Evolutionary conservation across 2,329 filamentous ascomycete species (phyloP), one percentile per base, ranked within the genome.

Genomic region (Sarocladiaceae sp.): DNA sequence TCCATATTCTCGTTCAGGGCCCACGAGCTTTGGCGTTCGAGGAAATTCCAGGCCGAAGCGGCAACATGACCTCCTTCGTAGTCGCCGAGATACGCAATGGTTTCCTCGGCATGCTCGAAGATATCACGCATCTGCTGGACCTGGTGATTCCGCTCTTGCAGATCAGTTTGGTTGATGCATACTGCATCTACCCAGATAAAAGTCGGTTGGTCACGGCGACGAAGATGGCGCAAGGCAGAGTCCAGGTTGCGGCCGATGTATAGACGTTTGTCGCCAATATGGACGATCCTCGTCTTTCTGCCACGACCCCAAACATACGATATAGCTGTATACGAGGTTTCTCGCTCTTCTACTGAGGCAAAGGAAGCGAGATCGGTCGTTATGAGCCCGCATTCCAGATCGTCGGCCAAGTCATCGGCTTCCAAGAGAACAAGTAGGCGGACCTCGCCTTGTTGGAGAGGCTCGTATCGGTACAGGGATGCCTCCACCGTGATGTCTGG

Each of bases 81-180:
- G 21, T 44, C 43, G 7, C 43, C 43, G 12, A 44, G 20, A n/a
- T 44, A 35, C 10, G 33, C 43, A 12, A 44, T 29, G 6, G 33
- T 37, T 32, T 44, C 43, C 18, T 35, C 18, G 10, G 43, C 43
- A 21, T 15, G 20, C 19, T 34, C 20, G 32, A 26, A 44, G 20
- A 44, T 44, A 11, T 34, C 33, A 13, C 33, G 12, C 43, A 44
- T 44, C 31, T 35, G 32, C 12, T 34, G 32, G 20, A 44, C 43
- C 32, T 44, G 43, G 32, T 39, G 34, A 15, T 39, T 39, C 16
- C 34, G 19, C 32, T 46, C 45, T 3, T 13, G 18, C 4, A 35
- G 27, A 18, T 46, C 32, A 21, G 18, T n/a, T 24, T 46, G 45
- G 23, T 46, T 42, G 39, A 46, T 46, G 39, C 45, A 46, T 33